Percentiles rank a stretch among this genome's conserved stretches.
Evolutionary conservation across 768 basidiomycete genomes (phyloP).

Genomic region (Kwoniella mangroviensis): DNA sequence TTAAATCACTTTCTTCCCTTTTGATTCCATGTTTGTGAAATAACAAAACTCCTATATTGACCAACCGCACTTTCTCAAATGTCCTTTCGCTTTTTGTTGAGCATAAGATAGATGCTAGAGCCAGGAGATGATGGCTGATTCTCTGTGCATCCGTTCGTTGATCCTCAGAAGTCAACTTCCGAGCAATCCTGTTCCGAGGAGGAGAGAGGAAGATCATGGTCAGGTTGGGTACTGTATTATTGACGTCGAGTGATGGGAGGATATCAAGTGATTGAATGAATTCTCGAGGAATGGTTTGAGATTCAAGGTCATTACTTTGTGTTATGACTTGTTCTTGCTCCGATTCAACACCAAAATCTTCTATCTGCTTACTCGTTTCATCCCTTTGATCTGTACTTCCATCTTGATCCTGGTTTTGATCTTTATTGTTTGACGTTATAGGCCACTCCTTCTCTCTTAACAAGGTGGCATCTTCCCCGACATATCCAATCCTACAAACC

Average conservation of each 20-base stretch:
- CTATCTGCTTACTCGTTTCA: no score
- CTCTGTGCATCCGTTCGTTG: background rate
- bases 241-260: background rate
- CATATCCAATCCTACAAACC: constrained; percentile 4
- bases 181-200: background rate
- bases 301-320: no score
- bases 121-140: background rate
- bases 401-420: no score
- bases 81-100: background rate
- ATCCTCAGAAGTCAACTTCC: background rate
- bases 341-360: background rate
- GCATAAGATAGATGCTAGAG: background rate
- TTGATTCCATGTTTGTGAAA: background rate
- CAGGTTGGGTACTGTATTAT: constrained; percentile 3
- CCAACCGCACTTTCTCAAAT: background rate
- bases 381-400: no score
- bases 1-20: background rate
- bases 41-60: constrained; percentile 5
- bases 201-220: constrained; percentile 3
- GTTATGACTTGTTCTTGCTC: background rate
- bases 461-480: background rate
- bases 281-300: background rate
- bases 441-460: background rate
- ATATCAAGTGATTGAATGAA: background rate
- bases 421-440: no score